These are phyloP conservation scores for bread wheat (Triticum aestivum) DNA, from an alignment of 176 grass and related monocot species.

Conservation along the genomic window IWGSC_CS_RefSeq_v2.1 NC_057812.1:738378662-738379161, in stretches of 20 bases:
- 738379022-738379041: neutral
- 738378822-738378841: neutral
- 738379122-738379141: slow-evolving; percentile 11
- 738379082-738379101: neutral
- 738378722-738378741: neutral
- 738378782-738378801: neutral
- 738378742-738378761: neutral
- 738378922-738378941: neutral
- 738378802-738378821: neutral
- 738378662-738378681: neutral
- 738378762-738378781: neutral
- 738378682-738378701: neutral
- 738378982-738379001: neutral
- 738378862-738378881: neutral
- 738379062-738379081: slow-evolving; percentile 15
- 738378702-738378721: neutral
- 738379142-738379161: neutral
- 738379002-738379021: neutral
- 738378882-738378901: too few species aligned
- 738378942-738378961: too few species aligned
- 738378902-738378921: neutral
- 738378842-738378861: neutral
- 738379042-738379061: neutral
- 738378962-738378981: neutral
- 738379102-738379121: neutral